Base-by-base conservation (phyloP, 2,329 filamentous ascomycete genomes). In the Aspergillus fumigatus region DNA sequence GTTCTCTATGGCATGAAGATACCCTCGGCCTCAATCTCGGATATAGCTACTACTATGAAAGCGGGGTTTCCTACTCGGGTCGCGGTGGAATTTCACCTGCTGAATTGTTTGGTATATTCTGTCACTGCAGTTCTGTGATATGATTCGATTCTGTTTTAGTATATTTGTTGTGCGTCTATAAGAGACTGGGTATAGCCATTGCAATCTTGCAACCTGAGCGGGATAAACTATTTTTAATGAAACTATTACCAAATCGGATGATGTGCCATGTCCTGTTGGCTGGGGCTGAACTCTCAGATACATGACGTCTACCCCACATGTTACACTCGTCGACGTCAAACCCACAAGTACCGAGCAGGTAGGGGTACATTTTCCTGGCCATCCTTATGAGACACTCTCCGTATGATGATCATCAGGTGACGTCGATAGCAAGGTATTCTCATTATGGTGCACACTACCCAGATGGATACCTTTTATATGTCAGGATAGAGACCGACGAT, bases 1-100 rank as follows among this genome's bases (percentile, higher is more conserved):
- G 69, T 65, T 62, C 55, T 62, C 64, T 68, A 66, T 62, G 68
- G 68, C 68, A 71, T 72, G 65, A 66, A 67, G 65, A 72, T 70
- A 72, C 65, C 69, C 68, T 58, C 59, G 64, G 63, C 63, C 65
- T 68, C 60, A 58, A 65, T 63, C 62, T 63, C 59, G 57, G 56
- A 56, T 61, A 61, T 52, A 48, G 56, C 60, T 59, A 60, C 52
- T 65, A 41, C 52, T 65, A 41, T 59, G 63, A 59, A 29, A 62
- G 59, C 54, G 64, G 62, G 63, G 58, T 65, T 60, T 60, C 56
- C 58, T 59, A 61, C 55, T 61, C 57, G 59, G 59, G 60, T 68
- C 60, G 64, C 63, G 64, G 64, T 60, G 56, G 62, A 59, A 61
- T 56, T 64, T 64, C 47, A 48, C 48, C 57, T 35, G n/a, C 40